A percentile compares a stretch with the other conserved stretches of the same genome.
phyloP scores from a whole-genome alignment of 176 grass and related monocot species.

The Themeda triandra region DNA sequence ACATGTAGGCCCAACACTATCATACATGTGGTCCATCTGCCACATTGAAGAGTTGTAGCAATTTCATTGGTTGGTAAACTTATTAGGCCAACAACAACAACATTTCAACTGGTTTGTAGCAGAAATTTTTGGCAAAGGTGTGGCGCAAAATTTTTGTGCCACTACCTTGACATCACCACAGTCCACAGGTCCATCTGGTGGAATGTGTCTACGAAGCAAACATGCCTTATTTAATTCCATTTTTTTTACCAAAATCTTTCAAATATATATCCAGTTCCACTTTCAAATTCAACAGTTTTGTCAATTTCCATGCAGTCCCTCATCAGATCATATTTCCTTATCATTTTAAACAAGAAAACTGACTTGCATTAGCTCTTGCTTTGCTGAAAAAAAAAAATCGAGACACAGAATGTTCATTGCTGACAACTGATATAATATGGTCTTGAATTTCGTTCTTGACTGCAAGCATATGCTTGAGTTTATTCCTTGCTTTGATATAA shows the following conservation, averaged over 20 bases:
- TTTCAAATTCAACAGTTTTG: background rate
- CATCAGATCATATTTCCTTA: background rate
- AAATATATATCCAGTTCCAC: too few species aligned
- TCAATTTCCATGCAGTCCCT: background rate
- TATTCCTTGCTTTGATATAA: background rate
- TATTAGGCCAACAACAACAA: too few species aligned
- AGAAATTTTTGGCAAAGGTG: too few species aligned
- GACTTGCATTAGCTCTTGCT: background rate
- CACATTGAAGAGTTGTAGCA: too few species aligned
- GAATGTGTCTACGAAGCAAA: background rate
- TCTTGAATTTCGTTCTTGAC: background rate
- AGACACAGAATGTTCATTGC: background rate
- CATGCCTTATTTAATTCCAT: background rate
- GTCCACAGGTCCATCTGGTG: background rate
- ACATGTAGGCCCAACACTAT: too few species aligned
- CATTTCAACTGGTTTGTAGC: too few species aligned
- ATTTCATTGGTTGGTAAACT: too few species aligned
- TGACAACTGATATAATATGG: background rate
- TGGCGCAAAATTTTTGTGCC: too few species aligned
- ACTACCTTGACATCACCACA: too few species aligned
- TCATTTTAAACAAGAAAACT: background rate
- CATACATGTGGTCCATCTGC: too few species aligned
- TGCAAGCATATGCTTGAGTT: background rate
- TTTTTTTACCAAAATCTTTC: background rate
- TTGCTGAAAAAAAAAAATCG: too few species aligned